These are phyloP conservation scores for Syzygium aqueum DNA, from an alignment of 345 rosid species.

Conservation along the genomic window DNA sequence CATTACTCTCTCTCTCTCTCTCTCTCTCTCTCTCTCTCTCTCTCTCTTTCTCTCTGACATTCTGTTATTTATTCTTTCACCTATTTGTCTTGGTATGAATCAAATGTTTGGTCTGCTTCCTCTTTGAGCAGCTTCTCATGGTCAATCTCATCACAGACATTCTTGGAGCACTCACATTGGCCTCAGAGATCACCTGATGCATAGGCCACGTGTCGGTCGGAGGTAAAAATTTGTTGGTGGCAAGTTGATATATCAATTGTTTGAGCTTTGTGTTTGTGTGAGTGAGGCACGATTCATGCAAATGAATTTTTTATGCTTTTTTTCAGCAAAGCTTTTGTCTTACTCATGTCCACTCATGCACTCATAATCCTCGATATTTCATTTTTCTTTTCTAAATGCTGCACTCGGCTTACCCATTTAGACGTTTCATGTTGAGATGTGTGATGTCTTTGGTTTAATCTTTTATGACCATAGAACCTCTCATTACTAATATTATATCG, in stretches of 20 bases:
- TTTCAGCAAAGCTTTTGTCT: not conserved
- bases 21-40: too few relatives aligned
- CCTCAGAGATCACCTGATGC: slow-evolving; percentile 94
- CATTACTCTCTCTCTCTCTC: not conserved
- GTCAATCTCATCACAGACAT: slow-evolving; percentile 97
- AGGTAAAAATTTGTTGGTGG: slow-evolving; percentile 21
- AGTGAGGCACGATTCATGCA: not conserved
- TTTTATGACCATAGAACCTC: slow-evolving; percentile 60
- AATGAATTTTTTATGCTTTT: not conserved
- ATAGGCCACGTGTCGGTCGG: slow-evolving; percentile 73
- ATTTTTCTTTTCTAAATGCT: not conserved
- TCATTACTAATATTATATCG: slow-evolving; percentile 91
- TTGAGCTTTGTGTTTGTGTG: not conserved
- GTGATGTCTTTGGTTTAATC: not conserved
- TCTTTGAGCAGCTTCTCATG: slow-evolving; percentile 58
- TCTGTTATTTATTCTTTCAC: not conserved
- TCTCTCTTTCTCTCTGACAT: too few relatives aligned
- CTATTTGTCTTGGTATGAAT: not conserved
- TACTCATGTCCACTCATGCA: not conserved
- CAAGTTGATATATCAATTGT: not conserved
- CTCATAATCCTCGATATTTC: not conserved
- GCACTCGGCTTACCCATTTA: not conserved
- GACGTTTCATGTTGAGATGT: not conserved
- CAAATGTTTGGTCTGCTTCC: not conserved
- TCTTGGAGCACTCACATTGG: slow-evolving; percentile 90